Base-by-base conservation (phyloP, 1,284 basidiomycete genomes). In the Agaricales sp. region DNA sequence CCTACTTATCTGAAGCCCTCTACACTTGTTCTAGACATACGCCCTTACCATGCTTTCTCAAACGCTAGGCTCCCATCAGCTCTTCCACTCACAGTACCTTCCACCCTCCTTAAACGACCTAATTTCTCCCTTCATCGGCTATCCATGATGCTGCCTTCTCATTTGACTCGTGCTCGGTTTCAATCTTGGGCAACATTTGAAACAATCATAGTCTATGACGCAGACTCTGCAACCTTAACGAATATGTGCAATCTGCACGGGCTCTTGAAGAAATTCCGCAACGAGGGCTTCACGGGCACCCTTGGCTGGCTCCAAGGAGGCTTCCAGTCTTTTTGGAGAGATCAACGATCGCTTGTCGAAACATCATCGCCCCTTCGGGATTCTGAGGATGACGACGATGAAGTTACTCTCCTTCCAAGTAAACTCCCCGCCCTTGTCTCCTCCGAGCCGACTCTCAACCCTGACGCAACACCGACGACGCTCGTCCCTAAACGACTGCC, bases 81-180 rank as follows among this genome's bases (percentile, higher is more conserved):
- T n/a, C 72, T 96, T 53, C 92, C 91, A 39, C 77, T 98, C 51
- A 91, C 90, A 44, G 88, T 96, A 3, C 94, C 94, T 0, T 93
- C 92, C 2, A 98, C 94, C 0, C 80, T 98, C 21, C 83, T 99
- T 59, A 92, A 92, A 53, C 82, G 92, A 0, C 90, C 90, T 0
- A 73, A 81, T 3, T 94, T 91, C 66, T 82, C 84, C 21, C 74
- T 93, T 6, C 70, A 78, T 25, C 82, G 82, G 43, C 74, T 95
- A 11, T 66, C 76, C 1, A 78, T 79, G 21, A 92, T 92, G 82
- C 75, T 95, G 14, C 75, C 81, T 2, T 77, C 80, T 0, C 52
- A 67, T 3, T 59, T 70, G 1, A 74, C 84, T 18, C 75, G 79
- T 21, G 62, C 70, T 18, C 75, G 73, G 20, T 91, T 92, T 64